Percentiles rank a stretch among this genome's conserved stretches.
Conservation (phyloP, 2,329 filamentous ascomycete genomes). For the Coniochaeta ligniaria region DNA sequence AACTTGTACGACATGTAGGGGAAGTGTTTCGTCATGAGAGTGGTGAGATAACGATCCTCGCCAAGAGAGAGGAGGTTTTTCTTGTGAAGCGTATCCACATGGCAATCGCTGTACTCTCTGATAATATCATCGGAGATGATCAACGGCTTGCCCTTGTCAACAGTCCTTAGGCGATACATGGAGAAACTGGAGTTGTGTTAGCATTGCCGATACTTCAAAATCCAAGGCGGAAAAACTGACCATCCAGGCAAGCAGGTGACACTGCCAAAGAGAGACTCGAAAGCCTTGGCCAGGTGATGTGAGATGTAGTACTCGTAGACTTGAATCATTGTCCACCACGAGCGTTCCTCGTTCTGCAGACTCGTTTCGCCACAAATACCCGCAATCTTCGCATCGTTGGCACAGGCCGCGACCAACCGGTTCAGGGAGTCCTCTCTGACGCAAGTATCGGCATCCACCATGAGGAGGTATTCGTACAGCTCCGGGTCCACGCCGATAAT, state of each 20-base stretch:
- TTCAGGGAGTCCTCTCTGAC: slow-evolving; percentile 90
- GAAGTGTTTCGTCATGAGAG: slow-evolving; percentile 97
- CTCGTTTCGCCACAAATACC: slow-evolving; percentile 97
- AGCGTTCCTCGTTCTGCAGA: slow-evolving; percentile 88
- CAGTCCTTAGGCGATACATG: slow-evolving; percentile 95
- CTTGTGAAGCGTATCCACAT: slow-evolving; percentile 91
- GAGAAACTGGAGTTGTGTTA: slow-evolving; percentile 66
- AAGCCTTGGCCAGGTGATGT: slow-evolving; percentile 92
- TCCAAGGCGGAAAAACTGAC: slow-evolving; percentile 47
- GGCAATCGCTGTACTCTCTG: slow-evolving; percentile 77
- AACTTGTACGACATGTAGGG: slow-evolving; percentile 96
- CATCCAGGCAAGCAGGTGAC: slow-evolving; percentile 99
- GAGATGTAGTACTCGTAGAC: slow-evolving; percentile 99
- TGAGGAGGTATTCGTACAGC: slow-evolving; percentile 92
- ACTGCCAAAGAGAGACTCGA: slow-evolving; percentile 94
- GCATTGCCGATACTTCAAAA: slow-evolving; percentile 10
- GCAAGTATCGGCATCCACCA: slow-evolving; percentile 96
- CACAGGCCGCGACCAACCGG: slow-evolving; percentile 83
- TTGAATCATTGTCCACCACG: slow-evolving; percentile 99
- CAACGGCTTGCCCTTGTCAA: slow-evolving; percentile 87
- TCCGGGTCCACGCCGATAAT: slow-evolving; percentile 97
- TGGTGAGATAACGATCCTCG: slow-evolving; percentile 95
- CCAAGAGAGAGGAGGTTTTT: slow-evolving; percentile 92
- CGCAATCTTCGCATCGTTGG: slow-evolving; percentile 90
- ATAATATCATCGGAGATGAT: slow-evolving; percentile 90